These are phyloP conservation scores for Colletotrichum tamarilloi DNA, from an alignment of 2,329 filamentous ascomycete genomes.

Conservation along the genomic window DNA sequence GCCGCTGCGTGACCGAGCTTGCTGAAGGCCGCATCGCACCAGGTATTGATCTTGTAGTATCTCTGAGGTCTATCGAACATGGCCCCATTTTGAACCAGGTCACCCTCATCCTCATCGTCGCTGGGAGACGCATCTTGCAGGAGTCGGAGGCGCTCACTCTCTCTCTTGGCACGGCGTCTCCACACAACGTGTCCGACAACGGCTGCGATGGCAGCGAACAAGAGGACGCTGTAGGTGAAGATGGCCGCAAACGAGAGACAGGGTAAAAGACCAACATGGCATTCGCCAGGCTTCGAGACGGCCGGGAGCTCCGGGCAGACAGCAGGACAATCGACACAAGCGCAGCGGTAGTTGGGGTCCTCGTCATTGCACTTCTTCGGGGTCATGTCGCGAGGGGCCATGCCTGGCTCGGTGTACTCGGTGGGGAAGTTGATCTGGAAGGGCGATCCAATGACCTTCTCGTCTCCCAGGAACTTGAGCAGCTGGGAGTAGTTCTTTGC, in stretches of 20 bases:
- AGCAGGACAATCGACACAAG: slow-evolving; percentile 90
- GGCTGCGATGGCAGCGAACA: slow-evolving; percentile 74
- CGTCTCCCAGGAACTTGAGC: slow-evolving; percentile 91
- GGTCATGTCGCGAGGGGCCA: slow-evolving; percentile 77
- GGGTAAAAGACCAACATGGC: slow-evolving; percentile 87
- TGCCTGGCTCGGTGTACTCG: slow-evolving; percentile 71
- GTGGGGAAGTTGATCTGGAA: slow-evolving; percentile 97
- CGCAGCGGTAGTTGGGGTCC: slow-evolving; percentile 87
- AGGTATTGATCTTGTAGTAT: slow-evolving; percentile 85
- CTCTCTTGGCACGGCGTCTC: slow-evolving; percentile 77
- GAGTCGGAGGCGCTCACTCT: slow-evolving; percentile 85
- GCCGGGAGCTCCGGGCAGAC: slow-evolving; percentile 86
- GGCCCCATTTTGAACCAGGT: slow-evolving; percentile 79
- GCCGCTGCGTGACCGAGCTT: slow-evolving; percentile 84
- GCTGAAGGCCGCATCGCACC: slow-evolving; percentile 84
- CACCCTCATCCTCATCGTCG: slow-evolving; percentile 94
- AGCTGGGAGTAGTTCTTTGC: slow-evolving; percentile 90
- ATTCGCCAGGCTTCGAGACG: slow-evolving; percentile 76
- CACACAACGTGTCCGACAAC: slow-evolving; percentile 82
- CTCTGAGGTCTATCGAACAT: slow-evolving; percentile 83
- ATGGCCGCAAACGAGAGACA: slow-evolving; percentile 95
- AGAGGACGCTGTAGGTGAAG: slow-evolving; percentile 81
- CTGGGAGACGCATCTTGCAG: slow-evolving; percentile 86
- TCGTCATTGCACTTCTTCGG: slow-evolving; percentile 91
- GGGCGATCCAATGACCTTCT: slow-evolving; percentile 90